Base-by-base conservation (phyloP, 192 early-diverging fungal genomes). In the Coemansia sp. region DNA sequence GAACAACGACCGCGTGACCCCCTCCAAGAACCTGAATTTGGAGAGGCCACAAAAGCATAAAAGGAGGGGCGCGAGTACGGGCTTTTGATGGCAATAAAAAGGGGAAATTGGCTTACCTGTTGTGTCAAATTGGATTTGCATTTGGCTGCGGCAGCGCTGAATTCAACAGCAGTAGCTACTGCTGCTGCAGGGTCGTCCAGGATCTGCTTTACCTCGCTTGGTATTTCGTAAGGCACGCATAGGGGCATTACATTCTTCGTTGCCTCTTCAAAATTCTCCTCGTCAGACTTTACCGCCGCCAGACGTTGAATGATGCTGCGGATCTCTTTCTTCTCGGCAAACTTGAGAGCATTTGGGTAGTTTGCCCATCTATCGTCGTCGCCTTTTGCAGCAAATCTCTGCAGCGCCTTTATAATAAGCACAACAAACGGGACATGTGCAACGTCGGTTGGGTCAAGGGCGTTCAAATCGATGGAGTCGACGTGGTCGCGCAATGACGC, bases 191-290 rank as follows among this genome's bases (percentile, higher is more conserved):
- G 67, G 52, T 79, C 71, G 48, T 42, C 38, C 23, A 79, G 67
- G 33, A 79, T 73, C 22, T 36, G 50, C n/a, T 57, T 50, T 20
- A 74, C 61, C 15, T 70, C 67, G 33, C 5, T 38, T 3, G 64
- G 62, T 20, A 65, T 61, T 82, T 88, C 40, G 74, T 64, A 55
- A 70, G 81, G 68, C 82, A 85, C n/a, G 86, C 87, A 56, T 84
- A 75, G 74, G 86, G 84, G 13, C 25, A n/a, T 68, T 41, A 85
- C 84, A 22, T 84, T 81, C n/a, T 80, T 72, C 7, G 83, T 67
- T 1, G 95, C 95, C 73, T 98, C 93, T 8, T 87, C 87, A 74
- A 96, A 94, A 64, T 98, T 98, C 62, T 96, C 91, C 57, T 92
- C 88, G 52, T 88, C 91, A 7, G 73, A 36, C 23, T 54, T 54